Percentiles rank a stretch among this genome's conserved stretches.
Conservation (phyloP, 352 stramenopile genomes). For the Pythium rishiriense region DNA sequence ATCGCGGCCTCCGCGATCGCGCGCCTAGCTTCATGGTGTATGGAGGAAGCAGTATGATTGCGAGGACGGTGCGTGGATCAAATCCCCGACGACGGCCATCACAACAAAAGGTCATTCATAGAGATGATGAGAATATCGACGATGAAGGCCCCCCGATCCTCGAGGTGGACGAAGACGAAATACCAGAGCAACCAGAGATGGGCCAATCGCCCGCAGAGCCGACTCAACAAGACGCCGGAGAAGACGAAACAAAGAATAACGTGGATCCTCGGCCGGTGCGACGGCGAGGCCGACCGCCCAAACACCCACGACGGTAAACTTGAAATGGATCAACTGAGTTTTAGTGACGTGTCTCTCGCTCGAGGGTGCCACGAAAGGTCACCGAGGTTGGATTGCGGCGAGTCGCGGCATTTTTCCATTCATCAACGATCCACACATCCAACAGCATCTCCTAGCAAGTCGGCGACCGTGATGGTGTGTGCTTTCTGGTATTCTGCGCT, state of each 20-base stretch:
- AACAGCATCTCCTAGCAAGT: no score
- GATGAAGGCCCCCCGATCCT: background rate
- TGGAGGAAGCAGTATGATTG: background rate
- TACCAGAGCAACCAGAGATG: background rate
- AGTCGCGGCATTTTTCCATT: background rate
- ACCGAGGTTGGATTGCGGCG: background rate
- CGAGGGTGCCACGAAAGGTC: conserved; percentile 8
- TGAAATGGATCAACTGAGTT: background rate
- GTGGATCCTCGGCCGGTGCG: background rate
- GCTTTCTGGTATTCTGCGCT: no score
- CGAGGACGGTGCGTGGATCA: background rate
- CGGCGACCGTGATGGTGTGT: background rate
- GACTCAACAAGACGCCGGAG: background rate
- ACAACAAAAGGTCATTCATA: background rate
- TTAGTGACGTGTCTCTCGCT: conserved; percentile 2
- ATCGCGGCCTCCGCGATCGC: conserved; percentile 14
- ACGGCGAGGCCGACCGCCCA: background rate
- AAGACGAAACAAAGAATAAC: background rate
- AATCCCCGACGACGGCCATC: background rate
- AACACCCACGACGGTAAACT: background rate
- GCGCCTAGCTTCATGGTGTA: background rate
- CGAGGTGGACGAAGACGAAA: background rate
- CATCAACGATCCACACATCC: no score
- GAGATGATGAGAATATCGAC: background rate
- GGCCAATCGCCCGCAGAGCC: no score